phyloP scores from a whole-genome alignment of 2,329 filamentous ascomycete genomes.

The Aspergillus luchuensis region DNA sequence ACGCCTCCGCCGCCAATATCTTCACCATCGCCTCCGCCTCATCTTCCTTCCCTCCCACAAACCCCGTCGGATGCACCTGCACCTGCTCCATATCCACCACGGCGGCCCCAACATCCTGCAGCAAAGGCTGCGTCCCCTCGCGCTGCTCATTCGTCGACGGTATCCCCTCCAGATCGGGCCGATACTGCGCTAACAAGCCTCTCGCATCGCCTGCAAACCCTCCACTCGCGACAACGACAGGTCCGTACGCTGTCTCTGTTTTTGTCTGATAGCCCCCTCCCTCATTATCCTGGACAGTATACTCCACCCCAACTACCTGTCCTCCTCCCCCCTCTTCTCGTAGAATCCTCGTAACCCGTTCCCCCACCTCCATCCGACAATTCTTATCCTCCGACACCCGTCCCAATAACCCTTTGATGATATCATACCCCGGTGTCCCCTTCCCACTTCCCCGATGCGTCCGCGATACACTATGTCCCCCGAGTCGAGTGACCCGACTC shows the following conservation, averaged over 20 bases:
- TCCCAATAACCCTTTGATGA: slow-evolving; percentile 58
- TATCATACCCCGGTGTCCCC: slow-evolving; percentile 61
- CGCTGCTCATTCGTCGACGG: slow-evolving; percentile 66
- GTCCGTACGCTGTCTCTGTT: slow-evolving; percentile 47
- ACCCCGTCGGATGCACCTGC: slow-evolving; percentile 67
- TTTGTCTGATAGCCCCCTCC: slow-evolving; percentile 32
- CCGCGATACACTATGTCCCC: slow-evolving; percentile 59
- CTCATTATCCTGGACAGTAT: slow-evolving; percentile 28
- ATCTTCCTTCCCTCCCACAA: slow-evolving; percentile 54
- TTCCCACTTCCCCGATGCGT: slow-evolving; percentile 60
- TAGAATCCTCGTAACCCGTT: slow-evolving; percentile 57
- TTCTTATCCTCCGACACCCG: slow-evolving; percentile 50
- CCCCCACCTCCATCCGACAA: slow-evolving; percentile 55
- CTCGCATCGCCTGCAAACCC: slow-evolving; percentile 65
- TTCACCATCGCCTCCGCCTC: slow-evolving; percentile 54
- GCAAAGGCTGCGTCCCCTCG: slow-evolving; percentile 54
- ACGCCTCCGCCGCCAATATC: slow-evolving; percentile 64
- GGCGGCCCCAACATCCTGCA: slow-evolving; percentile 44
- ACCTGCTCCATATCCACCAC: slow-evolving; percentile 54
- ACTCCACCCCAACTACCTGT: slow-evolving; percentile 57
- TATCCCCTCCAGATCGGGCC: slow-evolving; percentile 60
- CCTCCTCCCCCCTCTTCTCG: slow-evolving; percentile 28
- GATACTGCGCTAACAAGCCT: slow-evolving; percentile 58
- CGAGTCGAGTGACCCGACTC: slow-evolving; percentile 59
- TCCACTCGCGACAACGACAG: slow-evolving; percentile 63